Evolutionary conservation across 2,329 filamentous ascomycete species (phyloP).

Genomic region (Westerdykella ornata): DNA sequence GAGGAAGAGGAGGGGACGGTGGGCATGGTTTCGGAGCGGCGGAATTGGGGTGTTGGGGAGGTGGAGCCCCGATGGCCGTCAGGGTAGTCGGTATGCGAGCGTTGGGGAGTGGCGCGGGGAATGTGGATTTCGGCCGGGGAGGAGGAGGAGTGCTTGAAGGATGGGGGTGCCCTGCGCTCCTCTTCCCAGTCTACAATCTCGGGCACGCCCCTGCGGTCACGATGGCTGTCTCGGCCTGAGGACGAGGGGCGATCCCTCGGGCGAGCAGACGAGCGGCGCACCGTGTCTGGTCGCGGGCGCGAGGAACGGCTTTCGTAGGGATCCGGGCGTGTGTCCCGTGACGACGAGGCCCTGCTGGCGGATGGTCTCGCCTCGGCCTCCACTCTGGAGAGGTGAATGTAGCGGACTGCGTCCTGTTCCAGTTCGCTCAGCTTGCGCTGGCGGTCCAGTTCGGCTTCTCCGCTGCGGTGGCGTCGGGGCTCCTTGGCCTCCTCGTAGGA

Average conservation of each 20-base stretch:
- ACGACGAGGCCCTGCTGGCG: slow-evolving; percentile 20
- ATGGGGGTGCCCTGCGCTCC: slow-evolving; percentile 21
- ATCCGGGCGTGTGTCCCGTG: slow-evolving; percentile 25
- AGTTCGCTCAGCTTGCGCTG: slow-evolving; percentile 24
- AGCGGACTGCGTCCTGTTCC: slow-evolving; percentile 23
- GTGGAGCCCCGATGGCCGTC: slow-evolving; percentile 25
- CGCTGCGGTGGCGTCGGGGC: slow-evolving; percentile 4
- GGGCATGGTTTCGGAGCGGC: slow-evolving; percentile 42
- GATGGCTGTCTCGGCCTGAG: slow-evolving; percentile 17
- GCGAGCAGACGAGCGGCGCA: slow-evolving; percentile 32
- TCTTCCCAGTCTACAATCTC: slow-evolving; percentile 31
- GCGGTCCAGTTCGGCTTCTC: slow-evolving; percentile 13
- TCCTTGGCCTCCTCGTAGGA: slow-evolving; percentile 19
- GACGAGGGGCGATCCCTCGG: slow-evolving; percentile 25
- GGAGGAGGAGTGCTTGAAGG: slow-evolving; percentile 36
- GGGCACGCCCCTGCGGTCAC: slow-evolving; percentile 21
- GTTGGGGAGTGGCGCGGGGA: slow-evolving; percentile 20
- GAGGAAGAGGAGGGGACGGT: slow-evolving; percentile 18
- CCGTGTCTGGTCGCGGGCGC: slow-evolving; percentile 25
- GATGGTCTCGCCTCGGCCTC: slow-evolving; percentile 23
- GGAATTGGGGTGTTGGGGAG: slow-evolving; percentile 32
- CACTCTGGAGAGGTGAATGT: slow-evolving; percentile 23
- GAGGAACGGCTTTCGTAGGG: slow-evolving; percentile 17
- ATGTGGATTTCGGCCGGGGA: slow-evolving; percentile 32
- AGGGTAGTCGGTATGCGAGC: slow-evolving; percentile 25